Percentiles rank a stretch among this genome's conserved stretches.
Evolutionary conservation across 2,329 filamentous ascomycete species (phyloP).

Genomic region (Cladophialophora immunda): DNA sequence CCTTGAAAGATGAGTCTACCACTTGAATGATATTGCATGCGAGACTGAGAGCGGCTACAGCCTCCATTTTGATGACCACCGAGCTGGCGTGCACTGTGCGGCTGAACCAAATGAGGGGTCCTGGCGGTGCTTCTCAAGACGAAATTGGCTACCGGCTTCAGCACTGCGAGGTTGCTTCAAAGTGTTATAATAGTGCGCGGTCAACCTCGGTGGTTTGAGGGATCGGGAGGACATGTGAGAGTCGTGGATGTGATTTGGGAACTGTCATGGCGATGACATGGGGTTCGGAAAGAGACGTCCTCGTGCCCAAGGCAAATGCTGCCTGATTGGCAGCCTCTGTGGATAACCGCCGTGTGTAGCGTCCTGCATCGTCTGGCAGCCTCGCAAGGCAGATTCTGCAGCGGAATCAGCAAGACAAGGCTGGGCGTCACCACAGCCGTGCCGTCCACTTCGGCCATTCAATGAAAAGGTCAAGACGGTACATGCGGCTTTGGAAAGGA

Average conservation of each 20-base stretch:
- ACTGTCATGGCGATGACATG: background rate
- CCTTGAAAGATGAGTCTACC: constrained; percentile 1
- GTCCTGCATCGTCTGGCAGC: background rate
- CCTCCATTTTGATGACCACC: constrained; percentile 10
- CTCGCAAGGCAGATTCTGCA: background rate
- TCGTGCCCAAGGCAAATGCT: background rate
- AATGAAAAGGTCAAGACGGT: background rate
- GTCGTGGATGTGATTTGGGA: background rate
- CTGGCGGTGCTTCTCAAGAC: background rate
- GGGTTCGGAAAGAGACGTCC: background rate
- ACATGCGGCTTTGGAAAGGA: background rate
- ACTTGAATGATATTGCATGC: constrained; percentile 19
- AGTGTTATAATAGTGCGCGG: background rate
- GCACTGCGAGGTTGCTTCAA: background rate
- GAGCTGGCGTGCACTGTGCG: background rate
- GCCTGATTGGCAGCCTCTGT: background rate
- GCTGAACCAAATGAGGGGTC: background rate
- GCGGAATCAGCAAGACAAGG: background rate
- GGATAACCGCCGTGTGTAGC: background rate
- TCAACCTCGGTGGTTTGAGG: background rate
- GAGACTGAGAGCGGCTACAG: constrained; percentile 4
- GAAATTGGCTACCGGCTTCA: background rate
- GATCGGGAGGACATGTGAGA: background rate
- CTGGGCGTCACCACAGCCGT: background rate
- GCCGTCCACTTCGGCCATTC: background rate